Base-by-base conservation (phyloP, 2,329 filamentous ascomycete species). In the Exophiala spinifera region DNA sequence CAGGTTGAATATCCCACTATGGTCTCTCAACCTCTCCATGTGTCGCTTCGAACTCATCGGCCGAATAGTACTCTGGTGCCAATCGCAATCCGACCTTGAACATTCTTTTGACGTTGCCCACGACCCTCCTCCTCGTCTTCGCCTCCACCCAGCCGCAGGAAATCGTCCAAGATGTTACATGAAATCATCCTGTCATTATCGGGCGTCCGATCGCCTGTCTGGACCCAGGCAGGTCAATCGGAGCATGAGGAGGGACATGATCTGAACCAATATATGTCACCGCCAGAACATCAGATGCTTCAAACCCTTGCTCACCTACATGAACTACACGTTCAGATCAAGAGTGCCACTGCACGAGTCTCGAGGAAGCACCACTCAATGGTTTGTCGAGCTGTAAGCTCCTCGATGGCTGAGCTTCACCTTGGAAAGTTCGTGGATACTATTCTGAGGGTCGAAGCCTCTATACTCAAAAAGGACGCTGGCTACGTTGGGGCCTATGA, bases 151-250 rank as follows among this genome's bases (percentile, higher is more conserved):
- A 8, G 10, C 42, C 14, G 7, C 45, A 10, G n/a, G 14, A 15
- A 48, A 31, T 15, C 46, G 49, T n/a, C n/a, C 55, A 40, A 57
- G 63, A 99, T 99, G 94, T 88, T 99, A 72, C 94, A 97, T 82
- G 94, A 99, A 79, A 90, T 99, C 76, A 85, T 97, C 73, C 86
- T 99, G 73, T 92, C 91, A 71, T 85, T 97, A 73, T 95, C 91
- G 66, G 92, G 94, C 63, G 89, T 97, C 74, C 87, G 89, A 61
- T 96, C 92, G 61, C 87, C 91, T 63, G 83, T 97, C 68, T 88
- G 60, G 58, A 48, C 50, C 28, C 51, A 61, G 44, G 23, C 96
- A 75, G 81, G 82, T 70, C 61, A 72, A 64, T 67, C 72, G 65
- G 71, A 76, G 64, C 65, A 76, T 74, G 61, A 69, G 74, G 67